A percentile compares a stretch with the other conserved stretches of the same genome.
These are phyloP conservation scores for Malus sylvestris DNA, from an alignment of 306 rosid species.

Conservation along the genomic window DNA sequence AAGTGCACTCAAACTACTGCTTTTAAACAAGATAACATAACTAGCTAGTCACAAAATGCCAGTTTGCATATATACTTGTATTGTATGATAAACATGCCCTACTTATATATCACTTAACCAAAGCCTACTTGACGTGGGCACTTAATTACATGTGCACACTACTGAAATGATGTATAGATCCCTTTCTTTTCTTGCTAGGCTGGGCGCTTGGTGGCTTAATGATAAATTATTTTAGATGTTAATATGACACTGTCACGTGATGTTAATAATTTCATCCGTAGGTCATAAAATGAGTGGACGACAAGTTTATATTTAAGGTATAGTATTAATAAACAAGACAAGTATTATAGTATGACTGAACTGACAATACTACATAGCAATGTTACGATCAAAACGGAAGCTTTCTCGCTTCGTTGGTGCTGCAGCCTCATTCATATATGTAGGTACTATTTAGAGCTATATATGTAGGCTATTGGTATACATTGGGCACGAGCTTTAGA, in stretches of 20 bases:
- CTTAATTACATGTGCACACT: constrained; percentile 18
- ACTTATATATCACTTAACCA: constrained; percentile 27
- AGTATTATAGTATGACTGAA: no score
- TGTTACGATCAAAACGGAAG: not conserved
- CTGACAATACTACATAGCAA: not conserved
- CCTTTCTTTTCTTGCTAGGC: constrained; percentile 42
- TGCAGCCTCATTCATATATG: not conserved
- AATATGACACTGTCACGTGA: not conserved
- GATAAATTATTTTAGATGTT: not conserved
- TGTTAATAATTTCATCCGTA: no score
- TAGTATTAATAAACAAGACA: no score
- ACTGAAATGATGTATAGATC: constrained; percentile 2
- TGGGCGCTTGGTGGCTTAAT: not conserved
- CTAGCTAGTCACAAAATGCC: constrained; percentile 18
- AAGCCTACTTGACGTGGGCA: constrained; percentile 9
- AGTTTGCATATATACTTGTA: constrained; percentile 28
- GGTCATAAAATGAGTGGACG: no score
- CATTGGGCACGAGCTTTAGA: constrained; percentile 10
- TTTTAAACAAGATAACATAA: not conserved
- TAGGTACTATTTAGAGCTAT: not conserved
- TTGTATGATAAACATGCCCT: constrained; percentile 38
- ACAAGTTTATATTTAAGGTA: not conserved
- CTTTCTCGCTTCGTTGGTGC: not conserved
- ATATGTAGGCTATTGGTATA: not conserved
- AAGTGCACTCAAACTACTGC: not conserved